Evolutionary conservation across 805 yeast species (phyloP), one percentile per base, ranked within the genome.

Genomic region (Saccharomycopsis fibuligera): DNA sequence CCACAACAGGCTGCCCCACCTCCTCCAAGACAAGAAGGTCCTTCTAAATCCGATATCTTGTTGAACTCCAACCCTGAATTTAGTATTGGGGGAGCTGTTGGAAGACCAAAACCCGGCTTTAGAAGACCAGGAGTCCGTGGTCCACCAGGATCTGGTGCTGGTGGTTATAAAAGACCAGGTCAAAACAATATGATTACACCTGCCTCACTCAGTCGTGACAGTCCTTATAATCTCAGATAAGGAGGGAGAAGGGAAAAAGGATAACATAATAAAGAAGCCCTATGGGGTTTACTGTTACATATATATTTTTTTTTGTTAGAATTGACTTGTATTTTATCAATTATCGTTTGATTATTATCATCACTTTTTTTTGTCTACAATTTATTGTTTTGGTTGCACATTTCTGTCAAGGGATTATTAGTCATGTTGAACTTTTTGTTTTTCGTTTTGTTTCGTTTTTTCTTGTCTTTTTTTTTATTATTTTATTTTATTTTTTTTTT

Each of bases 31-130:
- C 56, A 56, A n/a, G 57, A 65, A 30, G 59, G 59, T 29, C 62
- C 60, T 30, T 58, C 62, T 40, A 58, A 70, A 12, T 61, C 77
- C 1, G 79, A 73, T 45, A 57, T 68, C 43, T 57, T 75, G 50
- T 59, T 77, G 47, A 66, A 69, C 36, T 67, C 68, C 45, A 76
- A 74, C 54, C 81, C 81, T 23, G 78, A 76, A 55, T 75, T 76
- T 56, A 60, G 54, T 58, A 21, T 45, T 12, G 35, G 56, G 57
- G 44, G 50, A 4, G 27, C 49, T 17, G 43, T 42, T 8, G 39
- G 41, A 16, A 37, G 55, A 9, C 52, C 52, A 24, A 51, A 49
- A n/a, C 47, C 56, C 22, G 44, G 46, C 29, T 38, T 43, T 45
- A 37, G 53, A 48, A 48, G 54, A 50, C 31, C 35, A 14, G 12